These are phyloP conservation scores for Stipa capillata DNA, from an alignment of 176 grass and related monocot species.

Conservation along the genomic window DNA sequence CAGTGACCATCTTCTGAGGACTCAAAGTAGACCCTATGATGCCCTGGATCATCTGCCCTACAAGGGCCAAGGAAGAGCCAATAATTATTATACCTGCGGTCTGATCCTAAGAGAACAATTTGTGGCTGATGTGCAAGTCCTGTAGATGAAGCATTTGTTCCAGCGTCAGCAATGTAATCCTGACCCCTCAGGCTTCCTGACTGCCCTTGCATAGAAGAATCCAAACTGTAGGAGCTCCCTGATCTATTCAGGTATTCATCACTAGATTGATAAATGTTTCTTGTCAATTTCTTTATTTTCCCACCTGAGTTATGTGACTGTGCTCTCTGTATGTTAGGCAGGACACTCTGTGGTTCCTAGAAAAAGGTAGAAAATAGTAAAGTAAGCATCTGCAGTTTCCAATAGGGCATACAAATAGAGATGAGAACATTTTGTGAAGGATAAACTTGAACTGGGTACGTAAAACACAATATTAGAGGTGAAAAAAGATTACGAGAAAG, in stretches of 20 bases:
- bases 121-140: conserved; percentile 47
- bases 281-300: conserved; percentile 82
- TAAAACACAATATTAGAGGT: not conserved
- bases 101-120: conserved; percentile 74
- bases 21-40: conserved; percentile 86
- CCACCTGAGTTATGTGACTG: conserved; percentile 54
- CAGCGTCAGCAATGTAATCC: not conserved
- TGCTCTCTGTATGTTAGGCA: conserved; percentile 15
- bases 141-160: conserved; percentile 26
- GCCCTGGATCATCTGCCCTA: conserved; percentile 72
- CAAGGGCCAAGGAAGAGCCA: conserved; percentile 96
- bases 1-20: conserved; percentile 94
- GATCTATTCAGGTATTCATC: conserved; percentile 22
- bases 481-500: not conserved
- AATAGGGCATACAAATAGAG: not conserved
- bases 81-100: conserved; percentile 89
- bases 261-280: conserved; percentile 11
- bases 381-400: conserved; percentile 5
- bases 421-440: conserved; percentile 7
- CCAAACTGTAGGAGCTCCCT: conserved; percentile 31
- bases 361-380: conserved; percentile 18
- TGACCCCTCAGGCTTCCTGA: conserved; percentile 17
- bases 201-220: conserved; percentile 20
- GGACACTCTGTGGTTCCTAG: conserved; percentile 49
- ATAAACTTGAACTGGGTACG: not conserved